Evolutionary conservation across 768 basidiomycete species (phyloP).

Genomic region (Tephrocybe sp.): DNA sequence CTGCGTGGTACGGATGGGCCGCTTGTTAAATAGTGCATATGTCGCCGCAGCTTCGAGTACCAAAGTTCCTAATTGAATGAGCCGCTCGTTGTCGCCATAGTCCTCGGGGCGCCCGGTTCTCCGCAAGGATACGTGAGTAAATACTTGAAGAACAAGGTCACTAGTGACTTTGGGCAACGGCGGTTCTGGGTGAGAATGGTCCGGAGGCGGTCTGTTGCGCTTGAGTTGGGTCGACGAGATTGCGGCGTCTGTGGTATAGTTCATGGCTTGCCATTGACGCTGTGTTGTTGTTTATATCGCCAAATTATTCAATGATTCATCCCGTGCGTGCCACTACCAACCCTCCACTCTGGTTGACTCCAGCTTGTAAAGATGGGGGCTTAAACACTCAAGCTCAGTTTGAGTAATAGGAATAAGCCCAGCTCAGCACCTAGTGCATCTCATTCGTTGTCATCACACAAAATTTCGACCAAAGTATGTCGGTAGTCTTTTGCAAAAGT

Average conservation of each 20-base stretch:
- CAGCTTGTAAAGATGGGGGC: too few relatives aligned
- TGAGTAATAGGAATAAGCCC: too few relatives aligned
- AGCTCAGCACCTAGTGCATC: too few relatives aligned
- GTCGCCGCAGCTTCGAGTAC: conserved; percentile 50
- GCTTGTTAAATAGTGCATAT: conserved; percentile 44
- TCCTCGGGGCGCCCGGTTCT: conserved; percentile 35
- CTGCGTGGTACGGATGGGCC: conserved; percentile 46
- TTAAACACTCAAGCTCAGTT: too few relatives aligned
- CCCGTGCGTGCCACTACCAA: too few relatives aligned
- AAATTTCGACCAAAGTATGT: too few relatives aligned
- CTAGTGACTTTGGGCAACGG: conserved; percentile 47
- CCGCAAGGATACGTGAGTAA: conserved; percentile 66
- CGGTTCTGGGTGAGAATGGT: conserved; percentile 25
- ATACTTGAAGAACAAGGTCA: conserved; percentile 65
- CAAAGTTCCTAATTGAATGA: conserved; percentile 49
- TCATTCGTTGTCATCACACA: too few relatives aligned
- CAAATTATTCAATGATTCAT: conserved; percentile 1
- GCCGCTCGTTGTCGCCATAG: conserved; percentile 57
- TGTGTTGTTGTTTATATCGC: conserved; percentile 16
- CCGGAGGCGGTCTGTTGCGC: conserved; percentile 15
- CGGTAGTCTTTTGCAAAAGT: too few relatives aligned
- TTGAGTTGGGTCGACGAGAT: conserved; percentile 17
- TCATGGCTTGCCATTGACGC: conserved; percentile 14
- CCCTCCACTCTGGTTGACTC: too few relatives aligned
- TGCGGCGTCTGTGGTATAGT: conserved; percentile 12